Conservation (phyloP, 2,329 filamentous ascomycete species). For the Diaporthe humulicola region DNA sequence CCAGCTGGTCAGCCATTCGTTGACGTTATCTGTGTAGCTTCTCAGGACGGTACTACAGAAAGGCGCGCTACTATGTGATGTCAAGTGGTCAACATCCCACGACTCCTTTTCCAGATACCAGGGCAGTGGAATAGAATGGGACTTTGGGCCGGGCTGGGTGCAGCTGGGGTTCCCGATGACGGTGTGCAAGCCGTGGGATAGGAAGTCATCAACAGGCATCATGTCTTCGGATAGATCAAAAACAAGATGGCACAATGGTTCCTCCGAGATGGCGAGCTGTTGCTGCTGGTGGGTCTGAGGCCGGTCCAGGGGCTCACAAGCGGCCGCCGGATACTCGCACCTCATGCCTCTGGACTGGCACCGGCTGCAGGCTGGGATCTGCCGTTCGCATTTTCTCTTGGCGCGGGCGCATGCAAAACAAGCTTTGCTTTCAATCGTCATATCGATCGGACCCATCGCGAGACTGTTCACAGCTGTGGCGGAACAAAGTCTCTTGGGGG, state of each 20-base stretch:
- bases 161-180: not conserved
- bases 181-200: not conserved
- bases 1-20: slow-evolving; percentile 48
- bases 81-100: slow-evolving; percentile 40
- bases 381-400: slow-evolving; percentile 44
- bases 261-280: slow-evolving; percentile 7
- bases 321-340: slow-evolving; percentile 44
- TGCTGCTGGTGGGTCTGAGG: not conserved
- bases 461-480: not conserved
- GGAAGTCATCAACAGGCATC: slow-evolving; percentile 16
- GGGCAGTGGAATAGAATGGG: not conserved
- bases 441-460: slow-evolving; percentile 16
- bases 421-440: slow-evolving; percentile 41
- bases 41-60: slow-evolving; percentile 36
- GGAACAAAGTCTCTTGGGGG: not conserved
- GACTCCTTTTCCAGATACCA: slow-evolving; percentile 34
- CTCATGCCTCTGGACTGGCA: slow-evolving; percentile 40
- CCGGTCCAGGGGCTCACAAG: not conserved
- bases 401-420: slow-evolving; percentile 43
- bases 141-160: not conserved
- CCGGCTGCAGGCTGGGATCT: slow-evolving; percentile 44
- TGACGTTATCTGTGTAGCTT: slow-evolving; percentile 35
- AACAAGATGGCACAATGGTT: slow-evolving; percentile 1
- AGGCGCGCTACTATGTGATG: not conserved
- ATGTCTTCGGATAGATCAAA: not conserved